Evolutionary conservation across 768 basidiomycete genomes (phyloP), one percentile per base, ranked within the genome.

Genomic region (Tylopilus sp.): DNA sequence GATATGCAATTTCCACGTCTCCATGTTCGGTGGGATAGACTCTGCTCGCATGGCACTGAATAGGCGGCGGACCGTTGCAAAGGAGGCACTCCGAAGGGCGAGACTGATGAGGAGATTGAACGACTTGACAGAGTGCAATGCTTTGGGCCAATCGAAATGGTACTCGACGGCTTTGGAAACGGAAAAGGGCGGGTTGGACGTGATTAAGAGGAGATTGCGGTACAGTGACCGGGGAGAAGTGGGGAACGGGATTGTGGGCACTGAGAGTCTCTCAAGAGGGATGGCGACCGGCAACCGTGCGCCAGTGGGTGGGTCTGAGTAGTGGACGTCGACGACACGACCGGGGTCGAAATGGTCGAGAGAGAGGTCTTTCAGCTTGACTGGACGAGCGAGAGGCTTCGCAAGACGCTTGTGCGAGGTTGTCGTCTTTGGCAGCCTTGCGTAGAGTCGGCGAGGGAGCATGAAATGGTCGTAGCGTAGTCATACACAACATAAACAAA

Each of bases 1-100:
- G 55, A 80, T 76, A 51, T 74, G 72, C 34, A 88, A 67, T 66
- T 79, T 78, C 66, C 75, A 72, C 1, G 87, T 86, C 60, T 84
- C 80, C 44, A 76, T 51, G 63, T 85, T 76, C 30, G 65, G 69
- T 4, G 59, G 62, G 4, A 86, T 60, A 7, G 67, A 61, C 26
- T 75, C 75, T 25, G 61, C 56, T 21, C 68, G 67, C 81, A 88
- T 86, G 36, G 66, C 66, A 11, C 50, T 42, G 17, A 88, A 65
- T 42, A 89, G 68, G 43, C 69, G 67, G 26, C 58, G 62, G 12
- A 76, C 80, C 2, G 72, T 74, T 4, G 78, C 76, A 54, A 77
- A 81, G 38, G 75, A 72, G 4, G 75, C 72, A 53, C 75, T 73
- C 24, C 79, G 80, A 51, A 89, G 68, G 3, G 82, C 78, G 30